Percentiles rank a stretch among this genome's conserved stretches.
These are phyloP conservation scores for Heterobasidion annosum DNA, from an alignment of 1,284 basidiomycete species.

Conservation along the genomic window DNA sequence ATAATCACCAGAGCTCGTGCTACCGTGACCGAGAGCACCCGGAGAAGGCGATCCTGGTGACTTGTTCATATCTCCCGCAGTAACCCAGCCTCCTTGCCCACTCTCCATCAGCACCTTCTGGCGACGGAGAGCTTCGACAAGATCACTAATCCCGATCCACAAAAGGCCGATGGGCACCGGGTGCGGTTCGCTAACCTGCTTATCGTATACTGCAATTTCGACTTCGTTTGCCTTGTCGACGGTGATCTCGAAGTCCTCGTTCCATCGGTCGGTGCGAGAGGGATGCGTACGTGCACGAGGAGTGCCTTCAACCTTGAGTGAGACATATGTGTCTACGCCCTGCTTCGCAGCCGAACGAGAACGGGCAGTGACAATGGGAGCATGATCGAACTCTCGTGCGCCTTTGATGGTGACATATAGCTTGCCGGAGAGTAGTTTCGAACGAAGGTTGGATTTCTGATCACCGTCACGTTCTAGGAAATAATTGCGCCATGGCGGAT, in stretches of 20 bases:
- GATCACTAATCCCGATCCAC: slow-evolving; percentile 93
- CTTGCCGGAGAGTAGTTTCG: slow-evolving; percentile 92
- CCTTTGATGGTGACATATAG: slow-evolving; percentile 84
- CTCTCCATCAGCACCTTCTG: slow-evolving; percentile 87
- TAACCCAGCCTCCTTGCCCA: slow-evolving; percentile 89
- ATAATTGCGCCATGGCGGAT: slow-evolving; percentile 11
- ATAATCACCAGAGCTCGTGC: slow-evolving; percentile 13
- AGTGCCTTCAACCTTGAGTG: slow-evolving; percentile 94
- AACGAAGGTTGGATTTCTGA: slow-evolving; percentile 82
- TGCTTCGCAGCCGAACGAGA: slow-evolving; percentile 74
- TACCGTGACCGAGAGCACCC: slow-evolving; percentile 7
- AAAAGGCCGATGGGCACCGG: slow-evolving; percentile 91
- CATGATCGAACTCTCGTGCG: slow-evolving; percentile 93
- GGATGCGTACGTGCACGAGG: slow-evolving; percentile 90
- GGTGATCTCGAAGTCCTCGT: slow-evolving; percentile 93
- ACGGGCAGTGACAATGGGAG: slow-evolving; percentile 52
- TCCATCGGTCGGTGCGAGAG: slow-evolving; percentile 93
- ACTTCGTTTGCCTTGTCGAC: slow-evolving; percentile 99
- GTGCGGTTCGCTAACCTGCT: slow-evolving; percentile 70
- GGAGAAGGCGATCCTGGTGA: slow-evolving; percentile 10
- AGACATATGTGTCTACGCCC: slow-evolving; percentile 81
- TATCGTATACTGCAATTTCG: slow-evolving; percentile 95
- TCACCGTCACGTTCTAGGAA: slow-evolving; percentile 64
- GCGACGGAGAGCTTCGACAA: slow-evolving; percentile 89
- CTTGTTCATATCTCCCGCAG: slow-evolving; percentile 68